These are phyloP conservation scores for Beauveria asiatica DNA, from an alignment of 2,329 filamentous ascomycete species.

Conservation along the genomic window DNA sequence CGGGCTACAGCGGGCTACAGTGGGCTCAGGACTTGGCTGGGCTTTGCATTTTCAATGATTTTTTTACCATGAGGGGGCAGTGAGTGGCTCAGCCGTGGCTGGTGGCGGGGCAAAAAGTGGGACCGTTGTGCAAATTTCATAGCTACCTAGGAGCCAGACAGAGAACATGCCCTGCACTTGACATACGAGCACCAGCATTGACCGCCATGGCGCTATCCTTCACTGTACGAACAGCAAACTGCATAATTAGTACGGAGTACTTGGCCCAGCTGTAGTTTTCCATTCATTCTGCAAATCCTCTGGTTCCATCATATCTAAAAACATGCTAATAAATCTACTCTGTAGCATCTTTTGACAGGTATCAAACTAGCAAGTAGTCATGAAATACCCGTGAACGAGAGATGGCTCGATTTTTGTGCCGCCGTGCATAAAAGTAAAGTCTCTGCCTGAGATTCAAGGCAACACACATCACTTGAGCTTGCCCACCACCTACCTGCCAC, in stretches of 20 bases:
- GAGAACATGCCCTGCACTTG: neutral
- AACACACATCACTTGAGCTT: neutral
- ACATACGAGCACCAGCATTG: neutral
- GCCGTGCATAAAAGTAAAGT: neutral
- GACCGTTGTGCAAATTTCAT: neutral
- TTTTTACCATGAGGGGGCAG: neutral
- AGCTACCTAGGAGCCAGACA: too few relatives aligned
- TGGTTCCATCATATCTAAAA: too few relatives aligned
- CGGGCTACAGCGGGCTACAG: neutral
- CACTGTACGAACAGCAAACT: neutral
- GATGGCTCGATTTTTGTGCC: neutral
- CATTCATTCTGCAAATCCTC: too few relatives aligned
- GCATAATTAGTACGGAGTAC: neutral
- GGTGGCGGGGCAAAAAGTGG: constrained; percentile 2
- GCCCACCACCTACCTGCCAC: neutral
- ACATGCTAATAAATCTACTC: too few relatives aligned
- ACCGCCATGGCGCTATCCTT: neutral
- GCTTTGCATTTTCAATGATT: neutral
- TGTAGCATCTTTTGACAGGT: neutral
- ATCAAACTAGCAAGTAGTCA: neutral
- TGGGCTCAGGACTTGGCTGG: neutral
- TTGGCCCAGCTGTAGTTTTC: too few relatives aligned
- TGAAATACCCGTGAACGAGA: neutral
- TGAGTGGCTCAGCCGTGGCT: neutral
- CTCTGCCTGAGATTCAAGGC: neutral